Conservation (phyloP, 495 filamentous ascomycete genomes). For the Trichocladium uniseriatum region DNA sequence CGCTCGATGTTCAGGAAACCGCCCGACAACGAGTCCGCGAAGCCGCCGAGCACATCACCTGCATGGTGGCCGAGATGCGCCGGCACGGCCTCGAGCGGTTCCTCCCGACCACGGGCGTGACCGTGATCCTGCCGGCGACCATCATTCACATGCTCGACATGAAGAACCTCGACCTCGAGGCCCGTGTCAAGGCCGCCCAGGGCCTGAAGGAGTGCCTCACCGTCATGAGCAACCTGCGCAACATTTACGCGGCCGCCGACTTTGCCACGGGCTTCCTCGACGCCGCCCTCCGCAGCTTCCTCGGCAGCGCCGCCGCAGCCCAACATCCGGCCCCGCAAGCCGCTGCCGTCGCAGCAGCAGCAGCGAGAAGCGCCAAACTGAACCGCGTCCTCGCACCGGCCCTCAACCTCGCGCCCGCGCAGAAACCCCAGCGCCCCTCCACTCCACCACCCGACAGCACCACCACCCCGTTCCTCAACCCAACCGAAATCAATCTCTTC, state of each 20-base stretch:
- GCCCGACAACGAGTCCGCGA: conserved; percentile 70
- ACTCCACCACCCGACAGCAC: conserved; percentile 38
- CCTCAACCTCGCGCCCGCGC: conserved; percentile 8
- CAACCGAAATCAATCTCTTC: neutral
- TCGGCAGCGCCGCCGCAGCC: conserved; percentile 34
- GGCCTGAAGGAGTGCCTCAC: conserved; percentile 82
- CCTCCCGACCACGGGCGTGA: conserved; percentile 80
- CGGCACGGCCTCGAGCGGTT: conserved; percentile 59
- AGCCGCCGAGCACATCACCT: conserved; percentile 71
- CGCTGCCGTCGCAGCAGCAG: conserved; percentile 9
- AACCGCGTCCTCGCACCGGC: conserved; percentile 10
- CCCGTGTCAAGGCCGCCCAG: conserved; percentile 56
- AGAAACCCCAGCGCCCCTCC: conserved; percentile 17
- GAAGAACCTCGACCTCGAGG: conserved; percentile 61
- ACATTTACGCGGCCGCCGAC: conserved; percentile 79
- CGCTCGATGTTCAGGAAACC: conserved; percentile 58
- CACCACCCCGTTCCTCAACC: conserved; percentile 15
- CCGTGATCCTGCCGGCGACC: conserved; percentile 78
- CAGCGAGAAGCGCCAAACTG: conserved; percentile 2
- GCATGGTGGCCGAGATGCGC: conserved; percentile 64
- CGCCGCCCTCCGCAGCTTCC: conserved; percentile 53
- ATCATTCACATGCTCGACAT: conserved; percentile 88
- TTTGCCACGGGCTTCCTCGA: conserved; percentile 80
- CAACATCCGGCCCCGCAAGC: neutral
- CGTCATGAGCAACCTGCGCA: conserved; percentile 68